Base-by-base conservation (phyloP, 805 yeast genomes). In the Starmerella bombi region DNA sequence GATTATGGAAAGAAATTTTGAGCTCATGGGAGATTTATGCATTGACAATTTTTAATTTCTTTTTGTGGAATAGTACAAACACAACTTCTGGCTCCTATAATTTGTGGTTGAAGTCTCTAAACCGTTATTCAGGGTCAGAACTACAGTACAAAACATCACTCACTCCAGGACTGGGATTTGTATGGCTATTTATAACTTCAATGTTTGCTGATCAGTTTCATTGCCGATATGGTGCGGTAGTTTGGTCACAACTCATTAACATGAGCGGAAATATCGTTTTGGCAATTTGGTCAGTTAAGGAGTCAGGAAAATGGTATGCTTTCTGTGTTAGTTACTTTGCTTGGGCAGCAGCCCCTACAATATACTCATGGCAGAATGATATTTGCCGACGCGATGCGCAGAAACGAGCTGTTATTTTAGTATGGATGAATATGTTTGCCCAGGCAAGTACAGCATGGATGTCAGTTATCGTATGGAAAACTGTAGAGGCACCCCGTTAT, bases 11-110 rank as follows among this genome's bases (percentile, higher is more conserved):
- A 36, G 60, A 63, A 16, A 67, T 75, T 16, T 58, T 76, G 36
- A 56, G 66, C 3, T 62, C 70, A 25, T 75, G 81, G 80, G 74
- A 74, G 46, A 40, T 79, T 44, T 76, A 75, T 59, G 66, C 73
- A 2, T 55, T 78, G 22, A 58, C 70, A 5, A 57, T 73, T 5
- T 71, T 73, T 60, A 71, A 73, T 49, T 65, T 74, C 28, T 64
- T 75, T 50, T 72, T 78, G 40, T 74, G 77, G 75, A 76, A 77
- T 59, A 71, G 41, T 37, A 49, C 43, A 55, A 74, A 73, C 45
- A 69, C 72, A 2, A 62, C 69, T 16, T 64, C 73, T 36, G 79
- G 80, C 12, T 65, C 75, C 9, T 75, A 69, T 51, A 57, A 71
- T 4, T 61, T 80, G 43, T 78, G 86, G 86, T 64, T 80, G 37